Conservation (phyloP, 345 rosid genomes). For the Erysimum cheiranthoides region DNA sequence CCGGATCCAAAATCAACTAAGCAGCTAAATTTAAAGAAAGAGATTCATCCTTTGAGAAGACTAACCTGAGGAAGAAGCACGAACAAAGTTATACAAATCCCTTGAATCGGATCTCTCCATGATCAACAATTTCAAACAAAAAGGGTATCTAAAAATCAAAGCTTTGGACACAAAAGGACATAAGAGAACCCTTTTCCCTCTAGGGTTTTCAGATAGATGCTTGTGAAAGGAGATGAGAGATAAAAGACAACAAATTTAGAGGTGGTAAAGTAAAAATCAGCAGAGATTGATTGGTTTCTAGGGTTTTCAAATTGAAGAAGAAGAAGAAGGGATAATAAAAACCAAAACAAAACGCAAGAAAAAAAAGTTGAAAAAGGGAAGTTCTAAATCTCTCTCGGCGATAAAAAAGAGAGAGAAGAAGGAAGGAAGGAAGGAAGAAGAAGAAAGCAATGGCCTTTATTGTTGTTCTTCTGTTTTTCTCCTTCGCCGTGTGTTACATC, state of each 20-base stretch:
- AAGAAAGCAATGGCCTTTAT: conserved; percentile 42
- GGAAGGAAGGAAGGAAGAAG: conserved; percentile 20
- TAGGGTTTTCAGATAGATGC: conserved; percentile 40
- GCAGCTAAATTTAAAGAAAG: conserved; percentile 2
- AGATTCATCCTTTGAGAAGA: background rate
- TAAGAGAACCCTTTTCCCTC: conserved; percentile 17
- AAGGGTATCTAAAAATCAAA: background rate
- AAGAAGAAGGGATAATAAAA: background rate
- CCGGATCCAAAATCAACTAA: conserved; percentile 38
- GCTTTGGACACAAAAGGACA: conserved; percentile 37
- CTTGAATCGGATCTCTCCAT: conserved; percentile 51
- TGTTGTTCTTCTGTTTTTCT: conserved; percentile 38
- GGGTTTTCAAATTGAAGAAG: conserved; percentile 31
- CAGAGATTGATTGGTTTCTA: conserved; percentile 31
- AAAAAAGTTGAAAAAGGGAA: conserved; percentile 18
- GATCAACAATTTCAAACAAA: conserved; percentile 19
- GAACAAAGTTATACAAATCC: conserved; percentile 44
- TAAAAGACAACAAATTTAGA: background rate
- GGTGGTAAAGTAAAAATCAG: conserved; percentile 19
- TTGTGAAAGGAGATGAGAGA: conserved; percentile 11
- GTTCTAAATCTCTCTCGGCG: conserved; percentile 38
- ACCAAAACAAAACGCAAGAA: background rate
- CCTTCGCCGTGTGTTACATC: conserved; percentile 39
- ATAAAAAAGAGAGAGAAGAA: conserved; percentile 6
- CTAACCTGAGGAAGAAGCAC: conserved; percentile 43